Evolutionary conservation across 2,329 filamentous ascomycete species (phyloP), one percentile per base, ranked within the genome.

Genomic region (Aspergillus aculeatus): DNA sequence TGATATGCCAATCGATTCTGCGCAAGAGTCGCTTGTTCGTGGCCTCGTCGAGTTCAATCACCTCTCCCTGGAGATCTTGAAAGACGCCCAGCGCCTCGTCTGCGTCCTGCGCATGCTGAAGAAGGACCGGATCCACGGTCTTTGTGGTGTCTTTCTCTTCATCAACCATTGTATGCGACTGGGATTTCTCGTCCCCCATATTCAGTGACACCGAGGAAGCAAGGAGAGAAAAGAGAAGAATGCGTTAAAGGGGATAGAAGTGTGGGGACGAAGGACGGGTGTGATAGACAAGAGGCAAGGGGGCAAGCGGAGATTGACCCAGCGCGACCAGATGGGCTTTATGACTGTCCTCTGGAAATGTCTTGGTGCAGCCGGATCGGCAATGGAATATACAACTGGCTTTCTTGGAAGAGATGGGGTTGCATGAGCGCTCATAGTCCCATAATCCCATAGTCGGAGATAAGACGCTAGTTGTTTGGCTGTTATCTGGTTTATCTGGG

Each of bases 1-100:
- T 84, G 63, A 86, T 73, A 68, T 86, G 83, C 80, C 78, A 82
- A 70, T 89, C 87, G 60, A 89, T 88, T 56, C 79, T 83, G 19
- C 79, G 75, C n/a, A 89, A 68, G 16, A 89, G 69, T n/a, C 83
- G 75, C 63, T 80, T 83, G 64, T 85, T 86, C 24, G 83, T 85
- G 50, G 80, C 80, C 63, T 82, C 82, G 56, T 83, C 84, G 38
- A 87, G 72, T 38, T 81, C 77, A 23, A 86, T 74, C 0, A 81
- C 69, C 65, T 85, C 77, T 23, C 83, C 84, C 1, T 80, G 74
- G 51, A 79, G 67, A 26, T 69, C 68, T 10, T 77, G 77, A 64
- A 86, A 82, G 2, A 82, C 84, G 64, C 85, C 83, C 79, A 86
- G 77, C 29, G 85, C 85, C 59, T 85, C 83, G 65, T 87, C 85